Evolutionary conservation across 805 yeast genomes (phyloP), one percentile per base, ranked within the genome.

Genomic region (Millerozyma miso): DNA sequence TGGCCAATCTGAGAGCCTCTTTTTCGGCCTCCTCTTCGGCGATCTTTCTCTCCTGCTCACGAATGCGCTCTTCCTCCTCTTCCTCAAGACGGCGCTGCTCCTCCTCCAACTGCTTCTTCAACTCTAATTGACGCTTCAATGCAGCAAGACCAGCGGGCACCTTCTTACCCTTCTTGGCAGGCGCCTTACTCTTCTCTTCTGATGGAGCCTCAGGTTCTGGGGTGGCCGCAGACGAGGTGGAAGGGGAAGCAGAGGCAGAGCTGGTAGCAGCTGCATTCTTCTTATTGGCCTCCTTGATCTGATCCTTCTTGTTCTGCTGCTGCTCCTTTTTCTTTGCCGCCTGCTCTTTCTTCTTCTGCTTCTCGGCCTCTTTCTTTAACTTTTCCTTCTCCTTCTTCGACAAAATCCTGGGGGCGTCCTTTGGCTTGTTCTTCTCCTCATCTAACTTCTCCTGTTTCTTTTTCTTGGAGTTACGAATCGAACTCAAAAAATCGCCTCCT

Each of bases 311-410:
- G 54, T 74, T 74, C 17, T 79, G 80, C 52, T 78, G 82, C 51
- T 79, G 81, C 34, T 76, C 80, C 66, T 88, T 89, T 79, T 88
- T 89, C 67, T 81, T 84, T 42, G 82, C 85, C 35, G 96, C 96
- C 46, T 81, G 79, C 54, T 88, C 95, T 70, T 88, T 89, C 83
- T 91, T 91, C 65, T 82, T 77, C 54, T 83, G 87, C 74, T 91
- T 91, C 61, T 86, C 95, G 51, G 79, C 81, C 64, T 90, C 96
- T 65, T 91, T 95, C 80, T 87, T 88, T 66, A 93, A 96, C 71
- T 83, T 90, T 71, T 91, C 95, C 69, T 85, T 86, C 59, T 86
- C 98, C 69, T 91, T 89, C 78, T 91, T 93, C 44, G 91, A 80
- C 66, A 90, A 88, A 59, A 89, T 74, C 50, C 80, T 77, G 38